Percentiles rank a stretch among this genome's conserved stretches.
phyloP scores from a whole-genome alignment of 1,139 yeast species.

The Debaryomyces udenii region DNA sequence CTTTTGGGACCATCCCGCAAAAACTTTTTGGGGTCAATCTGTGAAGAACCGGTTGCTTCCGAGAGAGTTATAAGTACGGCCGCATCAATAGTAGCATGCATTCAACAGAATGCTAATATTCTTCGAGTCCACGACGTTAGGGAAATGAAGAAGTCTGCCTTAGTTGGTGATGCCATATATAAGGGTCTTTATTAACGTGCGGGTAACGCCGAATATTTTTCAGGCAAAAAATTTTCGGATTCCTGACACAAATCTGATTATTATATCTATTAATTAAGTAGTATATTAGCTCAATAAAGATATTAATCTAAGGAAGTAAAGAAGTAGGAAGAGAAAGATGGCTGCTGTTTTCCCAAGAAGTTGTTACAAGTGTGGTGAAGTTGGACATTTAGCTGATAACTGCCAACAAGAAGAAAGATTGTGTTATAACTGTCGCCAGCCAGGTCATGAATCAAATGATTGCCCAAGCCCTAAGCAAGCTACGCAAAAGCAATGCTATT shows the following conservation, averaged over 20 bases:
- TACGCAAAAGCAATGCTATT: conserved; percentile 84
- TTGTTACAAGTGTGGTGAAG: conserved; percentile 90
- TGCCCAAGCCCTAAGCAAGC: conserved; percentile 88
- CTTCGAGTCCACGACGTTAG: conserved; percentile 87
- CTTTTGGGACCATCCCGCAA: conserved; percentile 88
- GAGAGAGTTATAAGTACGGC: conserved; percentile 78
- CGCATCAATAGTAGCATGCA: conserved; percentile 73
- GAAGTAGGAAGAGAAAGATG: conserved; percentile 28
- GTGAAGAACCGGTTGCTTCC: conserved; percentile 49
- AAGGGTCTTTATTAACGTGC: conserved; percentile 29
- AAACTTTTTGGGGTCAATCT: conserved; percentile 76
- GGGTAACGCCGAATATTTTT: conserved; percentile 13
- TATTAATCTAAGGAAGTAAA: conserved; percentile 6
- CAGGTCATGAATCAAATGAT: conserved; percentile 88
- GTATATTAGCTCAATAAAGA: conserved; percentile 4
- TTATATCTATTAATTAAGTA: conserved; percentile 4
- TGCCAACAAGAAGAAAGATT: conserved; percentile 82
- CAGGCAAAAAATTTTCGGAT: conserved; percentile 10
- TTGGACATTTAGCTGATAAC: conserved; percentile 88
- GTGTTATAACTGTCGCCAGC: conserved; percentile 90
- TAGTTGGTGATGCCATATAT: conserved; percentile 79
- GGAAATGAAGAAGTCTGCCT: conserved; percentile 63
- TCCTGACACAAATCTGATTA: conserved; percentile 5
- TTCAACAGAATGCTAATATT: conserved; percentile 75
- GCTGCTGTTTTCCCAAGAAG: conserved; percentile 79